phyloP scores from a whole-genome alignment of 768 basidiomycete genomes.

The Russula foetens region DNA sequence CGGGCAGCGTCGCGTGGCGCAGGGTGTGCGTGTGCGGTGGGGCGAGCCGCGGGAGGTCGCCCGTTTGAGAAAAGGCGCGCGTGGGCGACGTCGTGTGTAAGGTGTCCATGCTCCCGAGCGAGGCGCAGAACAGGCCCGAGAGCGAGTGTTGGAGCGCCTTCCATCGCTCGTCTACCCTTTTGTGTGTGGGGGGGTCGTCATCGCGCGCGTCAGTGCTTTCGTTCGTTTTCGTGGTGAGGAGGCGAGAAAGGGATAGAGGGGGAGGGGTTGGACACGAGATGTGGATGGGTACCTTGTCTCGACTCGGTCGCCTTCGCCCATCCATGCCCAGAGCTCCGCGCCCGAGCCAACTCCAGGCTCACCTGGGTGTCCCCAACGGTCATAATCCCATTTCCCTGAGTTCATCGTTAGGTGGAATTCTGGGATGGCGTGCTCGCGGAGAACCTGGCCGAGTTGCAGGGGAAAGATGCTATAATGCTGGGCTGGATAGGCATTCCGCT shows the following conservation, averaged over 20 bases:
- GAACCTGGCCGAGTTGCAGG: constrained; percentile 76
- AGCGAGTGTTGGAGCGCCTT: constrained; percentile 79
- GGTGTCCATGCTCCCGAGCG: constrained; percentile 69
- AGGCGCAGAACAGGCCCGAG: constrained; percentile 92
- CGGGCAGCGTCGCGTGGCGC: constrained; percentile 70
- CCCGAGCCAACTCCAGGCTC: constrained; percentile 74
- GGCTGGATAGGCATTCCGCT: constrained; percentile 32
- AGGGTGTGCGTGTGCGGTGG: constrained; percentile 39
- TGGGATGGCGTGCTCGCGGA: constrained; percentile 77
- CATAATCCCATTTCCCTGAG: constrained; percentile 87
- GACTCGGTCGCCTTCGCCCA: constrained; percentile 46
- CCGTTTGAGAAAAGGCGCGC: constrained; percentile 28
- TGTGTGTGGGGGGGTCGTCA: too few relatives aligned
- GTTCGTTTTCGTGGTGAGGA: background rate
- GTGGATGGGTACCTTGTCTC: constrained; percentile 41
- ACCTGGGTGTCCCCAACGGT: constrained; percentile 73
- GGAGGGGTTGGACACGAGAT: background rate
- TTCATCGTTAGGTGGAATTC: constrained; percentile 88
- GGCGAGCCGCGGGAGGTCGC: constrained; percentile 15
- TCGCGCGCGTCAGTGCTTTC: background rate
- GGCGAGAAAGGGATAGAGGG: background rate
- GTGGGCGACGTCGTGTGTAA: constrained; percentile 64
- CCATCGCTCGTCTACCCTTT: constrained; percentile 74
- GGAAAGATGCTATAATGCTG: constrained; percentile 88
- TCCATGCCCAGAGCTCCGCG: constrained; percentile 89